These are phyloP conservation scores for Cordyceps cicadae DNA, from an alignment of 2,329 filamentous ascomycete genomes.

Conservation along the genomic window DNA sequence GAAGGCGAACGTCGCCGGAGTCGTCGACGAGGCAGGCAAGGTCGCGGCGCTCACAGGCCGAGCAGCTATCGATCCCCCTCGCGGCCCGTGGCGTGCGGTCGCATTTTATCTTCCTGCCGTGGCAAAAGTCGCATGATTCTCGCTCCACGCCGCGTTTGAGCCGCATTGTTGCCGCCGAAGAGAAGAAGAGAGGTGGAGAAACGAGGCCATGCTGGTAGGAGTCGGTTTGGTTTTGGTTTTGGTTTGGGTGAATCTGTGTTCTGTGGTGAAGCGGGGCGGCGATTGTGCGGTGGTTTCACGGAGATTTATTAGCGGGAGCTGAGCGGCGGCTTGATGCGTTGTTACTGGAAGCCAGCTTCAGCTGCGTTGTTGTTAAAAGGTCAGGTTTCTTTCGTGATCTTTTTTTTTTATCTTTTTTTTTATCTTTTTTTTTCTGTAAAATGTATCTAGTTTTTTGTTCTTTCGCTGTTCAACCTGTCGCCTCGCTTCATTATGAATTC, in stretches of 20 bases:
- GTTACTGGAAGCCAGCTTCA: no score
- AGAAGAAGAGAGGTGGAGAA: not conserved
- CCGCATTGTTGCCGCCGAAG: constrained; percentile 1
- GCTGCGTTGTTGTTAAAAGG: not conserved
- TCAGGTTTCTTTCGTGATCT: not conserved
- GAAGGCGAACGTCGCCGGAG: constrained; percentile 16
- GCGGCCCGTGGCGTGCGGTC: constrained; percentile 15
- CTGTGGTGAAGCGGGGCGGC: not conserved
- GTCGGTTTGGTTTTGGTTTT: no score
- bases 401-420: no score
- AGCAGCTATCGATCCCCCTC: constrained; percentile 16
- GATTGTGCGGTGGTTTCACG: not conserved
- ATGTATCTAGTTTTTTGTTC: no score
- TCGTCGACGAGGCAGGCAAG: constrained; percentile 15
- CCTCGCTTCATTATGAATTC: not conserved
- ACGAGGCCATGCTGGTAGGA: no score
- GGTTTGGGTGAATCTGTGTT: no score
- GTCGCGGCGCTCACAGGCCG: constrained; percentile 18
- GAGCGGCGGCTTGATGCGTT: not conserved
- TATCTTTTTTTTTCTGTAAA: no score
- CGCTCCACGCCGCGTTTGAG: constrained; percentile 11
- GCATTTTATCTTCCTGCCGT: constrained; percentile 20
- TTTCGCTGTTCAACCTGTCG: not conserved
- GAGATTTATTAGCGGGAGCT: constrained; percentile 4
- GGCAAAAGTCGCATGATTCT: constrained; percentile 12